A percentile compares a stretch with the other conserved stretches of the same genome.
Evolutionary conservation across 352 stramenopile genomes (phyloP).

Genomic region (Halophytophthora batemanensis): DNA sequence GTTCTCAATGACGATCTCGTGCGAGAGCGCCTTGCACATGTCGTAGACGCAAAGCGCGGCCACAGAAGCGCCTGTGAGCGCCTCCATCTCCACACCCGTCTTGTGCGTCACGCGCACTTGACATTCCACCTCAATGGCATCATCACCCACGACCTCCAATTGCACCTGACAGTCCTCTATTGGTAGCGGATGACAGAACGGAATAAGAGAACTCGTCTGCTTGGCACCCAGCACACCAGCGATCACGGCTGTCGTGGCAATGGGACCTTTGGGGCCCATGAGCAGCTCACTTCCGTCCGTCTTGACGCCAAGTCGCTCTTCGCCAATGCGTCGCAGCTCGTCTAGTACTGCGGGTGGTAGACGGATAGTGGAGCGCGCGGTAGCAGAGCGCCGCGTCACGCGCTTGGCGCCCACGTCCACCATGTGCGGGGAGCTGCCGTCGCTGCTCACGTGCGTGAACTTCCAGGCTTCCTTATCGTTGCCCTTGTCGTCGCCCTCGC

Average conservation of each 20-base stretch:
- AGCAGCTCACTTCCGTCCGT: constrained; percentile 26
- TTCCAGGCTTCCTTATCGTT: constrained; percentile 22
- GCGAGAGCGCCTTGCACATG: constrained; percentile 97
- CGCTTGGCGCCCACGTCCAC: constrained; percentile 89
- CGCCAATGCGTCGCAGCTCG: constrained; percentile 46
- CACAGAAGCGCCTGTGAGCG: constrained; percentile 91
- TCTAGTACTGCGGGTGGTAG: constrained; percentile 81
- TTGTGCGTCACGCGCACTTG: constrained; percentile 90
- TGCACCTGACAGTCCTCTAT: constrained; percentile 89
- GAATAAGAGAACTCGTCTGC: constrained; percentile 90
- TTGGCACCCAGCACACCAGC: constrained; percentile 93
- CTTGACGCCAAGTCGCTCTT: background rate
- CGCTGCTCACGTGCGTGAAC: constrained; percentile 52
- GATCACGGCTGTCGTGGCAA: constrained; percentile 90
- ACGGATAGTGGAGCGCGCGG: constrained; percentile 80
- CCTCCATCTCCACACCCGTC: constrained; percentile 96
- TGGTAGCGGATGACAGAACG: constrained; percentile 92
- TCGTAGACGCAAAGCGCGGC: constrained; percentile 97
- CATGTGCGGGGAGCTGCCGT: constrained; percentile 71
- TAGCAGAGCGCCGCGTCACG: constrained; percentile 78
- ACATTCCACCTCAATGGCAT: constrained; percentile 84
- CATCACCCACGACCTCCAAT: constrained; percentile 54
- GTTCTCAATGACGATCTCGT: constrained; percentile 92
- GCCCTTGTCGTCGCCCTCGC: too few species aligned
- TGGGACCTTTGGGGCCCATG: constrained; percentile 85